Percentiles rank a stretch among this genome's conserved stretches.
Evolutionary conservation across 2,329 filamentous ascomycete species (phyloP).

Genomic region (Penicillium polonicum): DNA sequence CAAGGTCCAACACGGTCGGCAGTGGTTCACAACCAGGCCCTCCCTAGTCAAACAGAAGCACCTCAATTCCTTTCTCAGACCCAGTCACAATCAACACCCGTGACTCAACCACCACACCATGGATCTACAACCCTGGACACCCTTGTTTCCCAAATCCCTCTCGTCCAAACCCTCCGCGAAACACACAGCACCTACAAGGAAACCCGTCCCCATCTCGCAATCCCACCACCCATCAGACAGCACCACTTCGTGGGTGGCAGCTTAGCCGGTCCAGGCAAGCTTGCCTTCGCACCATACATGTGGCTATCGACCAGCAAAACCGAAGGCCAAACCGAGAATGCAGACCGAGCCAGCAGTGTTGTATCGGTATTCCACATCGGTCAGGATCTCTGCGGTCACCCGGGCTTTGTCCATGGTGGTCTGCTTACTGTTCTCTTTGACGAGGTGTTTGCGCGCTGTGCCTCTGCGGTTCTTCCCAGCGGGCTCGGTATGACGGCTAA

Average conservation of each 20-base stretch:
- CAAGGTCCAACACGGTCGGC: slow-evolving; percentile 25
- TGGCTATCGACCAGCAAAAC: slow-evolving; percentile 23
- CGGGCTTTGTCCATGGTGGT: slow-evolving; percentile 38
- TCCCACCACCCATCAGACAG: slow-evolving; percentile 65
- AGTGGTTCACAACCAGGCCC: slow-evolving; percentile 25
- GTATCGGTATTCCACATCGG: slow-evolving; percentile 37
- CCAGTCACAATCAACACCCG: background rate
- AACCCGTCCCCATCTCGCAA: slow-evolving; percentile 78
- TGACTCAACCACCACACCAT: background rate
- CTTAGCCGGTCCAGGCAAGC: slow-evolving; percentile 67
- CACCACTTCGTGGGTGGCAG: slow-evolving; percentile 79
- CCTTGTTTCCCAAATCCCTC: slow-evolving; percentile 54
- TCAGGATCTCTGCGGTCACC: slow-evolving; percentile 35
- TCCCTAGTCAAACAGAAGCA: slow-evolving; percentile 17
- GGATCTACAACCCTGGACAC: slow-evolving; percentile 21
- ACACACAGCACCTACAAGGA: slow-evolving; percentile 63
- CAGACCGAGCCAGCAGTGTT: slow-evolving; percentile 15
- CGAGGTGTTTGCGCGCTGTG: slow-evolving; percentile 39
- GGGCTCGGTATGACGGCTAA: slow-evolving; percentile 40
- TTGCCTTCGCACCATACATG: slow-evolving; percentile 71
- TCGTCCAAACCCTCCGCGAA: slow-evolving; percentile 65
- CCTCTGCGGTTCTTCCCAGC: slow-evolving; percentile 33
- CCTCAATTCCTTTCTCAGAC: slow-evolving; percentile 8
- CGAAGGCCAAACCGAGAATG: background rate
- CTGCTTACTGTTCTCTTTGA: slow-evolving; percentile 37